These are phyloP conservation scores for Blastosporella zonata DNA, from an alignment of 1,284 basidiomycete species.

Conservation along the genomic window DNA sequence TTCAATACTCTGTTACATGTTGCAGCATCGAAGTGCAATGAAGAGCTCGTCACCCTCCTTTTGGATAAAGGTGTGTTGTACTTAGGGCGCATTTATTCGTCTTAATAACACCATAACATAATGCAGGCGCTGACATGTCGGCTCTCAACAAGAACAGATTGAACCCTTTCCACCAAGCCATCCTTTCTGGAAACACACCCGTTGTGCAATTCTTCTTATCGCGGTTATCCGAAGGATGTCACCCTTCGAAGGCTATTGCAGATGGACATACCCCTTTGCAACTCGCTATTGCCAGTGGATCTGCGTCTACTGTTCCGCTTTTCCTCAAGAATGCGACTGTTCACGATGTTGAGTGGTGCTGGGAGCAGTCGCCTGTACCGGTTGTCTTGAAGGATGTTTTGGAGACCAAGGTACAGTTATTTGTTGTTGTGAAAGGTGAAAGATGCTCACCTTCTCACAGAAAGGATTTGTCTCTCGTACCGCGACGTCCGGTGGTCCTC, in stretches of 20 bases:
- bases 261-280: slow-evolving; percentile 37
- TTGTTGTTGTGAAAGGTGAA: not conserved
- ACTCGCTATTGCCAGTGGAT: slow-evolving; percentile 32
- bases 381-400: slow-evolving; percentile 24
- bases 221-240: slow-evolving; percentile 28
- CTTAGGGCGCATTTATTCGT: not conserved
- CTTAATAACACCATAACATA: not conserved
- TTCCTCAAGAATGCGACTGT: slow-evolving; percentile 36
- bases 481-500: slow-evolving; percentile 2
- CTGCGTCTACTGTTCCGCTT: slow-evolving; percentile 28
- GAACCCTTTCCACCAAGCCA: slow-evolving; percentile 33
- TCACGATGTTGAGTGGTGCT: slow-evolving; percentile 34
- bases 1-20: slow-evolving; percentile 34
- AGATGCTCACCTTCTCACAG: slow-evolving; percentile 15
- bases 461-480: slow-evolving; percentile 32
- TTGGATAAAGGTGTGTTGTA: slow-evolving; percentile 29
- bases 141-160: slow-evolving; percentile 29
- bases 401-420: slow-evolving; percentile 26
- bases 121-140: slow-evolving; percentile 28
- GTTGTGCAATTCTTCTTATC: slow-evolving; percentile 31
- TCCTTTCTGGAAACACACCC: slow-evolving; percentile 29
- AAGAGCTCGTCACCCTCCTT: slow-evolving; percentile 30
- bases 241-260: slow-evolving; percentile 32
- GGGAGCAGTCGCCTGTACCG: slow-evolving; percentile 20
- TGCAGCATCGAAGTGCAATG: slow-evolving; percentile 29